Conservation (phyloP, 805 yeast genomes). For the Pichia manshurica region DNA sequence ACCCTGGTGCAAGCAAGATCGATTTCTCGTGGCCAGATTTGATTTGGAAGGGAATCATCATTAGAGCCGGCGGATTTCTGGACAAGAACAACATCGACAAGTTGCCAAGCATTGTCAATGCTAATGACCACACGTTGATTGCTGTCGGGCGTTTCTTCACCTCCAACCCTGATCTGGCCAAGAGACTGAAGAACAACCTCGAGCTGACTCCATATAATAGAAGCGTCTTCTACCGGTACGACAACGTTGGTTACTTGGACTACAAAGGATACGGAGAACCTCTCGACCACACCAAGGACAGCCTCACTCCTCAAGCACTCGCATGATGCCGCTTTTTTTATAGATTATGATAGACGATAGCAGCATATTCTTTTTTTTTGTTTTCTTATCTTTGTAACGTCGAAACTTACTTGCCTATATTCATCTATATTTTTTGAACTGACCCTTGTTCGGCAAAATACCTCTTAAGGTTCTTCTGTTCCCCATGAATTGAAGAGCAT, state of each 20-base stretch:
- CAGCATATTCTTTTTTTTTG: too few relatives aligned
- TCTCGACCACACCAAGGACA: slow-evolving; percentile 13
- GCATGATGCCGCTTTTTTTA: slow-evolving; percentile 15
- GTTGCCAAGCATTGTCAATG: slow-evolving; percentile 13
- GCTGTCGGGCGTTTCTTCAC: slow-evolving; percentile 36
- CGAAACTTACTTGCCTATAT: too few relatives aligned
- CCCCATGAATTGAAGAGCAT: slow-evolving; percentile 94
- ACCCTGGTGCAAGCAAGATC: slow-evolving; percentile 5
- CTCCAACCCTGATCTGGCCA: slow-evolving; percentile 40
- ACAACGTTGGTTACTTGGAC: slow-evolving; percentile 16
- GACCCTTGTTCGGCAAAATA: slow-evolving; percentile 97
- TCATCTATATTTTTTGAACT: too few relatives aligned
- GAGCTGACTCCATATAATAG: slow-evolving; percentile 36
- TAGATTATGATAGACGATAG: too few relatives aligned
- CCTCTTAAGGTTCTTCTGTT: slow-evolving; percentile 88
- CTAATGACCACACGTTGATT: slow-evolving; percentile 39
- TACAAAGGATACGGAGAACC: slow-evolving; percentile 12
- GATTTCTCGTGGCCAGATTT: slow-evolving; percentile 17
- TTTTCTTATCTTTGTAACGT: too few relatives aligned
- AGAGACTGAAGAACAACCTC: slow-evolving; percentile 32
- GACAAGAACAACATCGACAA: slow-evolving; percentile 19
- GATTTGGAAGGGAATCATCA: slow-evolving; percentile 21
- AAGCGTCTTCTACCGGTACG: slow-evolving; percentile 31
- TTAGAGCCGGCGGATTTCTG: slow-evolving; percentile 24
- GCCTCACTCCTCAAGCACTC: slow-evolving; percentile 9